Evolutionary conservation across 2,329 filamentous ascomycete species (phyloP).

Genomic region (Cladosporium sp.): DNA sequence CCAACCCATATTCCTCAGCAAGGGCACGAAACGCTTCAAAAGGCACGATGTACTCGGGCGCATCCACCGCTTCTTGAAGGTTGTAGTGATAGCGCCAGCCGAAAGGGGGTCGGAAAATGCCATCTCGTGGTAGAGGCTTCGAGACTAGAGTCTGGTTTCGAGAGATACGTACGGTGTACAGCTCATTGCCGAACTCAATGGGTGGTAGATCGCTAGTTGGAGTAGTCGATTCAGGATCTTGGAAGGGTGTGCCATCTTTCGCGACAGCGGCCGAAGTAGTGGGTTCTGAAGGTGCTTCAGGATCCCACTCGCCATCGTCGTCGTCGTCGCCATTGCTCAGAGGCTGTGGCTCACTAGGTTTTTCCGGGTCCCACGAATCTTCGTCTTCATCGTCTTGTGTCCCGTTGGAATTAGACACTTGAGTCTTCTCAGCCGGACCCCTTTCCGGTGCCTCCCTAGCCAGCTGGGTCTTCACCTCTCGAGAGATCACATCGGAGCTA

Average conservation of each 20-base stretch:
- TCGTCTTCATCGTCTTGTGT: slow-evolving; percentile 28
- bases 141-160: slow-evolving; percentile 55
- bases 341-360: slow-evolving; percentile 42
- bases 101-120: slow-evolving; percentile 88
- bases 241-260: slow-evolving; percentile 20
- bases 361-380: slow-evolving; percentile 37
- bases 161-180: slow-evolving; percentile 87
- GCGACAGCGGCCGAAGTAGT: slow-evolving; percentile 27
- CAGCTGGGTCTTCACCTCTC: slow-evolving; percentile 74
- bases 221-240: slow-evolving; percentile 13
- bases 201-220: slow-evolving; percentile 18
- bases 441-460: slow-evolving; percentile 44
- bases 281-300: slow-evolving; percentile 44
- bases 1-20: slow-evolving; percentile 94
- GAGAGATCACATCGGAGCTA: slow-evolving; percentile 87
- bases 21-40: slow-evolving; percentile 97
- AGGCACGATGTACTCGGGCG: slow-evolving; percentile 95
- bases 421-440: slow-evolving; percentile 26
- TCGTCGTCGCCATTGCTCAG: slow-evolving; percentile 22
- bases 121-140: slow-evolving; percentile 61
- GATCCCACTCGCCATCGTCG: slow-evolving; percentile 34
- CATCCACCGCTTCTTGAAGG: slow-evolving; percentile 91
- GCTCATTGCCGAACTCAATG: slow-evolving; percentile 86
- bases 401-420: slow-evolving; percentile 17
- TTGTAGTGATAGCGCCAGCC: slow-evolving; percentile 99